phyloP scores from a whole-genome alignment of 768 basidiomycete genomes.

The Amanita rimosa region DNA sequence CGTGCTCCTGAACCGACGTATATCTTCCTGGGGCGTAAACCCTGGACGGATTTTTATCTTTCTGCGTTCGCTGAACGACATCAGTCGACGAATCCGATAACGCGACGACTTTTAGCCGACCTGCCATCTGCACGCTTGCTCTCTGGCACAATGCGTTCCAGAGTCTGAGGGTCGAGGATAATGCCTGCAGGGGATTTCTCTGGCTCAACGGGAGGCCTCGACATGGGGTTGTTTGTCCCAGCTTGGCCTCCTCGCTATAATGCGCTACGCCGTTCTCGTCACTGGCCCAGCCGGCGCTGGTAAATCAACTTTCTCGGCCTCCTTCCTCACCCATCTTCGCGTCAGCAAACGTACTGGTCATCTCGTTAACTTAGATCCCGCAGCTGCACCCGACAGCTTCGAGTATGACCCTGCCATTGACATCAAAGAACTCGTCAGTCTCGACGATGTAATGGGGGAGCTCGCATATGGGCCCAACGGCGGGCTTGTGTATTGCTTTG shows the following conservation, averaged over 20 bases:
- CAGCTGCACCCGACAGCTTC: slow-evolving; percentile 76
- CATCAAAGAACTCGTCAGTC: slow-evolving; percentile 83
- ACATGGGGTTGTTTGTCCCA: slow-evolving; percentile 33
- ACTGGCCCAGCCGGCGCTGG: slow-evolving; percentile 98
- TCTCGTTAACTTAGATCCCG: slow-evolving; percentile 96
- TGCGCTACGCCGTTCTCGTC: slow-evolving; percentile 85
- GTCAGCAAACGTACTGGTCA: slow-evolving; percentile 76
- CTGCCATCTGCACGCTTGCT: slow-evolving; percentile 76
- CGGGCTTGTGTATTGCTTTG: slow-evolving; percentile 95
- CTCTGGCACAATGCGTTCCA: slow-evolving; percentile 83
- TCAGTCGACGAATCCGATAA: slow-evolving; percentile 9
- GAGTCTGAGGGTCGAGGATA: slow-evolving; percentile 71
- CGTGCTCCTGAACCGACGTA: slow-evolving; percentile 73
- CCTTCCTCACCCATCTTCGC: slow-evolving; percentile 83
- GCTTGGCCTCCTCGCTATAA: slow-evolving; percentile 16
- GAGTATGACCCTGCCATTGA: slow-evolving; percentile 91
- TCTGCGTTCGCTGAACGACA: slow-evolving; percentile 59
- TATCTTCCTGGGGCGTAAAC: slow-evolving; percentile 91
- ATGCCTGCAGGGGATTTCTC: slow-evolving; percentile 68
- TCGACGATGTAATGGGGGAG: slow-evolving; percentile 95
- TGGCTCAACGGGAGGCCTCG: slow-evolving; percentile 66
- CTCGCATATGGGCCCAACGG: slow-evolving; percentile 95
- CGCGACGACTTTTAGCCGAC: slow-evolving; percentile 34
- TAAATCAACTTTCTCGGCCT: slow-evolving; percentile 87
- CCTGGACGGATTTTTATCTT: slow-evolving; percentile 85